Percentiles rank a stretch among this genome's conserved stretches.
Conservation (phyloP, 1,284 basidiomycete genomes). For the Microbotryum scabiosae region DNA sequence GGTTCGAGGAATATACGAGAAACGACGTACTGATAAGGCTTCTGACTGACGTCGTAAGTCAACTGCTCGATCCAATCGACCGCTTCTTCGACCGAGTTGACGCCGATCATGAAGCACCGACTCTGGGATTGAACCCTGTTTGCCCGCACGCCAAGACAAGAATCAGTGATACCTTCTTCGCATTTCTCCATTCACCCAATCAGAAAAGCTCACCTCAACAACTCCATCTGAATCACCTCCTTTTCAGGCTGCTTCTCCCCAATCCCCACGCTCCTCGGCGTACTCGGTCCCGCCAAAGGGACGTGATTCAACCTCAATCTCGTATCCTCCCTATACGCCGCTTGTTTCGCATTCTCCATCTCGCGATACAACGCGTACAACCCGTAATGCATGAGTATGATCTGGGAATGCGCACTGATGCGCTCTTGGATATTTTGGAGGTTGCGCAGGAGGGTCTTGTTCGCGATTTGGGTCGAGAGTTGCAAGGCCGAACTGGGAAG, state of each 20-base stretch:
- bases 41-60: conserved; percentile 28
- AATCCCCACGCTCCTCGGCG: conserved; percentile 16
- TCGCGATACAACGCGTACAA: conserved; percentile 12
- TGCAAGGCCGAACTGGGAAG: conserved; percentile 16
- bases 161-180: not conserved
- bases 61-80: conserved; percentile 31
- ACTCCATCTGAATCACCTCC: conserved; percentile 17
- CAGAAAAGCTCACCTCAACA: conserved; percentile 15
- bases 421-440: conserved; percentile 10
- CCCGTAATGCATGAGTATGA: conserved; percentile 25
- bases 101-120: conserved; percentile 19
- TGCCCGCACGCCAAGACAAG: too few relatives aligned
- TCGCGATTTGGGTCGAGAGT: conserved; percentile 16
- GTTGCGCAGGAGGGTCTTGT: conserved; percentile 2
- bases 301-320: not conserved
- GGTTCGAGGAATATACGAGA: not conserved
- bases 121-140: conserved; percentile 12
- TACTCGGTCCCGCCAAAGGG: not conserved
- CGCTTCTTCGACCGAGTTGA: conserved; percentile 19
- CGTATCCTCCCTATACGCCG: conserved; percentile 2
- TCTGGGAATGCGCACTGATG: conserved; percentile 15
- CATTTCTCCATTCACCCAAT: too few relatives aligned
- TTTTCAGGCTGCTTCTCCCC: conserved; percentile 12
- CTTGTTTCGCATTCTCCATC: conserved; percentile 10
- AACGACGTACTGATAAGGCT: conserved; percentile 30